phyloP scores from a whole-genome alignment of 371 early-diverging fungal genomes.

The Syncephalastrum racemosum region DNA sequence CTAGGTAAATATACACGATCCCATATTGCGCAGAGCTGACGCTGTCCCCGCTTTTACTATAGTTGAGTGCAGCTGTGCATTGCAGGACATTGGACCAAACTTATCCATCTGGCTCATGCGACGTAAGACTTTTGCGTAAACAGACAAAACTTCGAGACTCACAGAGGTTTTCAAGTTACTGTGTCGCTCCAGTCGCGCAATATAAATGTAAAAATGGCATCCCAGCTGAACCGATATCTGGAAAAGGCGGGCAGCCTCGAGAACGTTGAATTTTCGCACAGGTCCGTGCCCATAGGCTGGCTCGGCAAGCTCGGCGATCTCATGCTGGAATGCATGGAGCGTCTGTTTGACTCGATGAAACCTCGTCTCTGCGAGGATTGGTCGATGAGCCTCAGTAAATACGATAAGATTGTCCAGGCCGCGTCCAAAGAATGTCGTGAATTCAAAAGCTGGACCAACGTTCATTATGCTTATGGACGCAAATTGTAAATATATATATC shows the following conservation, averaged over 20 bases:
- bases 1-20: slow-evolving; percentile 6
- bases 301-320: slow-evolving; percentile 42
- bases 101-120: slow-evolving; percentile 50
- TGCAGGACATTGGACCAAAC: slow-evolving; percentile 46
- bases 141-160: background rate
- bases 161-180: slow-evolving; percentile 20
- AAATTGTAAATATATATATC: background rate
- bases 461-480: slow-evolving; percentile 25
- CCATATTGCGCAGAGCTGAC: background rate
- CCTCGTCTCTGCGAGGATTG: slow-evolving; percentile 49
- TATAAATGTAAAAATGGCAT: slow-evolving; percentile 28
- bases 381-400: slow-evolving; percentile 39
- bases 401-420: slow-evolving; percentile 30
- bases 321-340: slow-evolving; percentile 31
- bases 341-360: slow-evolving; percentile 40
- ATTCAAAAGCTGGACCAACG: slow-evolving; percentile 43
- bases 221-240: slow-evolving; percentile 24
- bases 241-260: slow-evolving; percentile 10
- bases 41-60: background rate
- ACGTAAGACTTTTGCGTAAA: slow-evolving; percentile 16
- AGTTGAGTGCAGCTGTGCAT: slow-evolving; percentile 24
- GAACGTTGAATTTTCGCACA: slow-evolving; percentile 26
- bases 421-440: slow-evolving; percentile 38
- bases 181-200: slow-evolving; percentile 44
- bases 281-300: slow-evolving; percentile 49